These are phyloP conservation scores for Cercophora sp. DNA, from an alignment of 495 filamentous ascomycete genomes.

Conservation along the genomic window DNA sequence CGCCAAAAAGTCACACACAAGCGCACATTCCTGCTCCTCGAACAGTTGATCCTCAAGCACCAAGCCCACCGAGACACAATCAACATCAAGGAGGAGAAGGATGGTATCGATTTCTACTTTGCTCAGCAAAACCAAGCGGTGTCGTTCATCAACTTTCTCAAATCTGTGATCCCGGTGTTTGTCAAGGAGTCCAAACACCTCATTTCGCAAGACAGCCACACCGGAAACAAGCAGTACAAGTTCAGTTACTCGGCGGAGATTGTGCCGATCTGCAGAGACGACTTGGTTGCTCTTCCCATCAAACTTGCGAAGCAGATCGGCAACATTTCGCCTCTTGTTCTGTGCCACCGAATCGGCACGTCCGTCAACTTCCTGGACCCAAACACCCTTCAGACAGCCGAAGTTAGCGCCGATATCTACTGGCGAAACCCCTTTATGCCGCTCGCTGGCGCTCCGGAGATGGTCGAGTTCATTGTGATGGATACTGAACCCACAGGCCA, in stretches of 20 bases:
- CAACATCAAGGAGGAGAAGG: constrained; percentile 92
- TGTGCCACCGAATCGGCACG: constrained; percentile 89
- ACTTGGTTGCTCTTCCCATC: constrained; percentile 86
- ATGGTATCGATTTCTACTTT: constrained; percentile 95
- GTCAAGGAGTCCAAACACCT: constrained; percentile 87
- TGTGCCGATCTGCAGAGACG: constrained; percentile 93
- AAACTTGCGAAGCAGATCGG: constrained; percentile 80
- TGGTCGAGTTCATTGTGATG: constrained; percentile 90
- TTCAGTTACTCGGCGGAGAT: constrained; percentile 83
- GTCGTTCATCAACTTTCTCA: constrained; percentile 86
- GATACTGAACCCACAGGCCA: constrained; percentile 81
- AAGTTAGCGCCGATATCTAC: constrained; percentile 73
- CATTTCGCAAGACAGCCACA: constrained; percentile 91
- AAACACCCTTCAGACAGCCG: constrained; percentile 82
- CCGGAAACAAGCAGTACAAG: constrained; percentile 83
- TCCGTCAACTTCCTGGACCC: constrained; percentile 87
- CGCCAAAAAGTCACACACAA: constrained; percentile 97
- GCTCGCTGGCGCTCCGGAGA: constrained; percentile 77
- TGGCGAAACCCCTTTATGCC: constrained; percentile 83
- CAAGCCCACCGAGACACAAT: constrained; percentile 87
- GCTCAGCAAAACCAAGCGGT: constrained; percentile 84
- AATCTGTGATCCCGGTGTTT: constrained; percentile 70
- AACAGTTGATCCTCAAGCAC: constrained; percentile 94
- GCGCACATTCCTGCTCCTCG: constrained; percentile 91
- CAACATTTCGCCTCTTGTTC: constrained; percentile 62